Conservation (phyloP, 2,329 filamentous ascomycete genomes). For the Graphiopsis chlorocephala region DNA sequence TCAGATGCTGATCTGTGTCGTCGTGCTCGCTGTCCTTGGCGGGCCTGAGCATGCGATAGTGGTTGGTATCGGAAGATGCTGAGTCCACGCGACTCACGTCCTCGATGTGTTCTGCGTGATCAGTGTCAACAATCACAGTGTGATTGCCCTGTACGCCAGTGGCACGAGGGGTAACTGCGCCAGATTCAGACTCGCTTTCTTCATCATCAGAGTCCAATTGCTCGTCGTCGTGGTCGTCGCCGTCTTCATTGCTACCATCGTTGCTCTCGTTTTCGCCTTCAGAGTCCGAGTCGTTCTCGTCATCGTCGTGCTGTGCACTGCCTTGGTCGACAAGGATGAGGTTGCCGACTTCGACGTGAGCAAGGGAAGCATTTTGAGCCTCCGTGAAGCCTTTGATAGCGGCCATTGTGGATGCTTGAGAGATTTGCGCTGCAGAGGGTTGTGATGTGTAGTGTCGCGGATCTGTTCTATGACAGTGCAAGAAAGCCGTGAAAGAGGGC, state of each 20-base stretch:
- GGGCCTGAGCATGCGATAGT: background rate
- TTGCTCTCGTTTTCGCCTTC: slow-evolving; percentile 15
- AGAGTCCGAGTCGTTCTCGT: slow-evolving; percentile 15
- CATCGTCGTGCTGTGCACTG: slow-evolving; percentile 7
- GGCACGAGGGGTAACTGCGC: background rate
- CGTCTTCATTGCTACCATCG: background rate
- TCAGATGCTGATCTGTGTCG: background rate
- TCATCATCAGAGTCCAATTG: background rate
- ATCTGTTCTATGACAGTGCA: background rate
- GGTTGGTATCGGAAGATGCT: background rate
- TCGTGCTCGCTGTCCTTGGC: background rate
- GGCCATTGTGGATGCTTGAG: slow-evolving; percentile 17
- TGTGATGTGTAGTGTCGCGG: background rate
- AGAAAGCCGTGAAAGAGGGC: background rate
- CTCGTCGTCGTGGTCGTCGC: slow-evolving; percentile 13
- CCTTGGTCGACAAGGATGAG: slow-evolving; percentile 20
- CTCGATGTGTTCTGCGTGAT: slow-evolving; percentile 15
- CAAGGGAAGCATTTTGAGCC: slow-evolving; percentile 17
- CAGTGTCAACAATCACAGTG: background rate
- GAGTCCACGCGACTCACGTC: background rate
- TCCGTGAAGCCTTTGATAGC: slow-evolving; percentile 20
- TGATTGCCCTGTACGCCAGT: background rate
- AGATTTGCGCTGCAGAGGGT: background rate
- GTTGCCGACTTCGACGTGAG: slow-evolving; percentile 21
- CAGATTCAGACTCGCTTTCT: background rate